phyloP scores from a whole-genome alignment of 164 flowering plant species.

The Tetrastigma voinierianum region DNA sequence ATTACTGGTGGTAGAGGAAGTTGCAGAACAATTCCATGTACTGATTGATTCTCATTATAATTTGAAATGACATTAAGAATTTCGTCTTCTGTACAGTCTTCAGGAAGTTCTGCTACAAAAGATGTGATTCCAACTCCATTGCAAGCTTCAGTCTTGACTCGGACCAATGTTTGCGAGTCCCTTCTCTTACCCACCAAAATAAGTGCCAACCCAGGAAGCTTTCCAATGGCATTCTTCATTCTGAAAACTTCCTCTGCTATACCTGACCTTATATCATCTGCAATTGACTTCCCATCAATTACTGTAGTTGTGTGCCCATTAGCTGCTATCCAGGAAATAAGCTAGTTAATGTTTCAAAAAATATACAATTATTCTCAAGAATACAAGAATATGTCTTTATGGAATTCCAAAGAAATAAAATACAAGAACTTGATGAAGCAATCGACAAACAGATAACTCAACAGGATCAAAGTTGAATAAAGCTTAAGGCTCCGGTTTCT shows the following conservation, averaged over 20 bases:
- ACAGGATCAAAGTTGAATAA: too few species aligned
- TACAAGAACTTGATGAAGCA: too few species aligned
- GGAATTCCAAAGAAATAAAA: too few species aligned
- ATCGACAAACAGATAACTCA: too few species aligned
- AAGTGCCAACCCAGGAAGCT: conserved; percentile 85
- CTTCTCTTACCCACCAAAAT: conserved; percentile 77
- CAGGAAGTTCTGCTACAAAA: conserved; percentile 44
- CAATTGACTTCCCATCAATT: conserved; percentile 73
- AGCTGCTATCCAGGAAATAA: conserved; percentile 10
- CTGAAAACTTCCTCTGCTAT: conserved; percentile 64
- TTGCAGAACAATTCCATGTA: conserved; percentile 93
- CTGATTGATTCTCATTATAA: conserved; percentile 60
- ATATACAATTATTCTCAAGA: too few species aligned
- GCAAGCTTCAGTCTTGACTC: conserved; percentile 74
- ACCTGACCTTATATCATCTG: conserved; percentile 59
- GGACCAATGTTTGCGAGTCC: conserved; percentile 81
- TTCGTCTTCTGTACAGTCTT: conserved; percentile 58
- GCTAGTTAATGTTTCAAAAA: too few species aligned
- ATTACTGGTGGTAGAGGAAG: conserved; percentile 92
- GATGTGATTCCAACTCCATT: conserved; percentile 78
- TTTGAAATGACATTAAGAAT: conserved; percentile 45
- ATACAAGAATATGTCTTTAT: too few species aligned
- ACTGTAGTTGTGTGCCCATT: conserved; percentile 34
- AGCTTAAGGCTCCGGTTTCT: too few species aligned
- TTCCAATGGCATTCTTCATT: conserved; percentile 62